These are phyloP conservation scores for Candida silvicultrix DNA, from an alignment of 805 yeast genomes.

Conservation along the genomic window DNA sequence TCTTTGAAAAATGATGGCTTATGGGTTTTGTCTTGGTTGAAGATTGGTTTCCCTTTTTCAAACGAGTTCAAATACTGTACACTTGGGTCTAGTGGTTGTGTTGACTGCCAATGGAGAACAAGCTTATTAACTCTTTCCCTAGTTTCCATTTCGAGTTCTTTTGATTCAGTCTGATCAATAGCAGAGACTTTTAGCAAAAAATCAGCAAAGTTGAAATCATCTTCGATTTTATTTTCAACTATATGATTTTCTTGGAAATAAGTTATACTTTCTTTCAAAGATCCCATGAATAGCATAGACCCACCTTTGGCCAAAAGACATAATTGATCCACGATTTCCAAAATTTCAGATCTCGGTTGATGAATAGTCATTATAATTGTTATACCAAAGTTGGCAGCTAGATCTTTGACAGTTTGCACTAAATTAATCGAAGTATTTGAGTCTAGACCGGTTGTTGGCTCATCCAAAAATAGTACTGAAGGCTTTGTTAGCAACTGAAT, in stretches of 20 bases:
- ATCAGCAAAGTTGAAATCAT: slow-evolving; percentile 46
- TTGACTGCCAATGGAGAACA: slow-evolving; percentile 27
- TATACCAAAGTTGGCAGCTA: slow-evolving; percentile 51
- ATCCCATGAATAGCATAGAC: slow-evolving; percentile 38
- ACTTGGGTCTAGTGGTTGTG: slow-evolving; percentile 2
- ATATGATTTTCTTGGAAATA: slow-evolving; percentile 35
- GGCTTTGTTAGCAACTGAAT: slow-evolving; percentile 76
- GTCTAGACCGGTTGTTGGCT: slow-evolving; percentile 86
- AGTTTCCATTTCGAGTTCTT: slow-evolving; percentile 21
- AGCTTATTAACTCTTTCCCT: slow-evolving; percentile 25
- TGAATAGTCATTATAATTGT: slow-evolving; percentile 76
- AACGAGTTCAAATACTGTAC: background rate
- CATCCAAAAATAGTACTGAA: slow-evolving; percentile 71
- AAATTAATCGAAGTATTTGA: slow-evolving; percentile 69
- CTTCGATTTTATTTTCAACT: slow-evolving; percentile 26
- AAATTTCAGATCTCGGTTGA: slow-evolving; percentile 81
- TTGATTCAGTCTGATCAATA: slow-evolving; percentile 33
- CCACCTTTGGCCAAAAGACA: slow-evolving; percentile 63
- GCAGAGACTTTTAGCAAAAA: slow-evolving; percentile 42
- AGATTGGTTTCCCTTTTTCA: slow-evolving; percentile 1
- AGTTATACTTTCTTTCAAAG: slow-evolving; percentile 31
- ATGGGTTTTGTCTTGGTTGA: background rate
- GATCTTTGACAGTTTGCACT: slow-evolving; percentile 52
- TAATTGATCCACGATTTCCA: slow-evolving; percentile 61
- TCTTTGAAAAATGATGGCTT: slow-evolving; percentile 34